Evolutionary conservation across 768 basidiomycete genomes (phyloP).

Genomic region (Dendrothele bispora): DNA sequence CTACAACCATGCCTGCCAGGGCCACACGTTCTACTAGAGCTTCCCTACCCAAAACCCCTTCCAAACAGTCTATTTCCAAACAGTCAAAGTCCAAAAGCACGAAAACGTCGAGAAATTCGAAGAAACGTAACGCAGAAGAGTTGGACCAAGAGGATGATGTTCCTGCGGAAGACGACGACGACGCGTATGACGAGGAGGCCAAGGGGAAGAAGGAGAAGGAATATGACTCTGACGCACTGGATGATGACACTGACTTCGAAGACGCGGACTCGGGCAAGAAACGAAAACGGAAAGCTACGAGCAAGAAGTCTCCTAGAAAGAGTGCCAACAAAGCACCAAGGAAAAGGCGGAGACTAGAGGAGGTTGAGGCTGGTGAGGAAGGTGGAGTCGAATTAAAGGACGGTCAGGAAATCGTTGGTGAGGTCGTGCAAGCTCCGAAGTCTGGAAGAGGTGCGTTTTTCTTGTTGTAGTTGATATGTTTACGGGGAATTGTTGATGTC

Average conservation of each 20-base stretch:
- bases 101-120: too few relatives aligned
- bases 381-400: slow-evolving; percentile 52
- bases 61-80: too few relatives aligned
- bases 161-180: not conserved
- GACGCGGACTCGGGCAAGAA: slow-evolving; percentile 22
- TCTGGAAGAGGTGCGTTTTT: slow-evolving; percentile 67
- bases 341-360: slow-evolving; percentile 30
- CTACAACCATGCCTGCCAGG: too few relatives aligned
- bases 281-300: slow-evolving; percentile 19
- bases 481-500: not conserved
- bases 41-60: too few relatives aligned
- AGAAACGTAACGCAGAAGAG: too few relatives aligned
- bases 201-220: slow-evolving; percentile 11
- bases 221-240: slow-evolving; percentile 47
- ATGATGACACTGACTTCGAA: slow-evolving; percentile 26
- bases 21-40: too few relatives aligned
- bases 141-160: too few relatives aligned
- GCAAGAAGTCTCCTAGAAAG: slow-evolving; percentile 18
- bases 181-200: slow-evolving; percentile 7
- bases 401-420: slow-evolving; percentile 71
- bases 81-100: too few relatives aligned
- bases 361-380: slow-evolving; percentile 37
- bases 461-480: not conserved
- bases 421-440: slow-evolving; percentile 78
- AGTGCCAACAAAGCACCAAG: slow-evolving; percentile 17